These are phyloP conservation scores for Podaxis sp. DNA, from an alignment of 768 basidiomycete species.

Conservation along the genomic window DNA sequence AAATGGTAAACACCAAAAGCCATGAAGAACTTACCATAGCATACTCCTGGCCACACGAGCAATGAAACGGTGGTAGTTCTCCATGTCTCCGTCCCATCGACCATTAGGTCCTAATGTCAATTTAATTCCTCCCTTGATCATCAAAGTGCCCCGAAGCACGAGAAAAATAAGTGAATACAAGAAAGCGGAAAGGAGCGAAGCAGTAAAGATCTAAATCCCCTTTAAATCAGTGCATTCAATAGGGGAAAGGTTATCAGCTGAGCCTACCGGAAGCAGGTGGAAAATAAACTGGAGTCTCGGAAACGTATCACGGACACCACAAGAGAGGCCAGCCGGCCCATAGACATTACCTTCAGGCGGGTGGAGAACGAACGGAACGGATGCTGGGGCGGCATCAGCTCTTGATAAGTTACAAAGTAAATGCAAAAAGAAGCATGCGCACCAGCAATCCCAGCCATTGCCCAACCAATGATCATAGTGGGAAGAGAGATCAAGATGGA, in stretches of 20 bases:
- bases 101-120: constrained; percentile 43
- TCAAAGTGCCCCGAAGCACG: constrained; percentile 53
- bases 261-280: constrained; percentile 58
- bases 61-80: constrained; percentile 59
- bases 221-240: constrained; percentile 1
- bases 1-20: background rate
- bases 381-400: constrained; percentile 21
- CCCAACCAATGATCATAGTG: constrained; percentile 51
- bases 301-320: constrained; percentile 42
- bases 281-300: constrained; percentile 44
- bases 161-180: constrained; percentile 62
- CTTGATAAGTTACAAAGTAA: background rate
- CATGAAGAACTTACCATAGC: constrained; percentile 51
- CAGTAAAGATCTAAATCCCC: constrained; percentile 46
- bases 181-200: constrained; percentile 48
- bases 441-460: constrained; percentile 45
- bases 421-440: constrained; percentile 16
- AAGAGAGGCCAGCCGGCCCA: constrained; percentile 46
- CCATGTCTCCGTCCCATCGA: constrained; percentile 33
- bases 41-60: constrained; percentile 59
- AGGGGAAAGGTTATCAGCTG: background rate
- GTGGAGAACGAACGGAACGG: constrained; percentile 29
- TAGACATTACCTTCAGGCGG: constrained; percentile 35
- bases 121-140: constrained; percentile 45
- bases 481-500: constrained; percentile 41